Evolutionary conservation across 2,329 filamentous ascomycete species (phyloP), one percentile per base, ranked within the genome.

Genomic region (Huntiella bhutanensis): DNA sequence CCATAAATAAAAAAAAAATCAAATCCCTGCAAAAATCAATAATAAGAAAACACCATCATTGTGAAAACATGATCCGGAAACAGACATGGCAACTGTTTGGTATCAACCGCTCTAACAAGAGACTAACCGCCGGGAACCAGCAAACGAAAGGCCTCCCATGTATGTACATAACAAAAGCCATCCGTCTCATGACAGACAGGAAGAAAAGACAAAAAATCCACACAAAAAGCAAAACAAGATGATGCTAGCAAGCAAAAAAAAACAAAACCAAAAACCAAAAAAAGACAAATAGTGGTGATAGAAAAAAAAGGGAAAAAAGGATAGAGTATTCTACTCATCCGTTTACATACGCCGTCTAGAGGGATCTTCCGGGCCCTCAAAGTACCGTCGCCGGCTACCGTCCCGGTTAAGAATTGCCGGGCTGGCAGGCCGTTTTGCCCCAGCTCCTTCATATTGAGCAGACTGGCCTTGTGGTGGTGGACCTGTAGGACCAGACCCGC

Each of bases 371-470:
- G 47, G 47, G 34, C 49, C 46, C 17, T 52, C 45, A 33, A 33
- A 47, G 32, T 47, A 49, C 34, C 47, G 45, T 38, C 48, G 47
- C 5, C 43, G 68, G 42, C 63, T 57, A 46, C 75, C 70, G 40
- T 65, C 61, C 7, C 59, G 57, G 36, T 61, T 56, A 42, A 60
- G 56, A 11, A 42, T n/a, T 12, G 71, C 68, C 3, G 60, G 60
- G 47, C 72, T 77, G 28, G 67, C 66, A 52, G 68, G 63, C 50
- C 73, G 62, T 56, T 77, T 77, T 2, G 62, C 59, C 4, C 65
- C 61, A 3, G 55, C 55, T n/a, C 60, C 55, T 40, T 70, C 66
- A 41, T 61, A 53, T 17, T 17, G 17, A 17, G 4, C 17, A 17
- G 17, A 4, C 17, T 17, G 17, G 17, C 17, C 17, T 5, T 17